Percentiles rank a stretch among this genome's conserved stretches.
Evolutionary conservation across 2,329 filamentous ascomycete genomes (phyloP).

Genomic region (Zymoseptoria crescenta): DNA sequence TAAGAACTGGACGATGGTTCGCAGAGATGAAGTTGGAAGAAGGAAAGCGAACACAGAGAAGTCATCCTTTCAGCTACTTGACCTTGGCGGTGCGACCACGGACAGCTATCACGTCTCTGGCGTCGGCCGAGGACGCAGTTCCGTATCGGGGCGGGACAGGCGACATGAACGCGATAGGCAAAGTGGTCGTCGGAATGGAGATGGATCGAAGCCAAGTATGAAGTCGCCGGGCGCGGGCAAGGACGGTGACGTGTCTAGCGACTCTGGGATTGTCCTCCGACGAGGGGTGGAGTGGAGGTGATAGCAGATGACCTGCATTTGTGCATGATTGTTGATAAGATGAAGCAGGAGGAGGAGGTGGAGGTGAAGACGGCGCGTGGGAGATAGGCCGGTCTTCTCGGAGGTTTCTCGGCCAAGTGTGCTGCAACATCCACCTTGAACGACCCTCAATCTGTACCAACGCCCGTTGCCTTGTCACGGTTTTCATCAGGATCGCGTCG

Average conservation of each 20-base stretch:
- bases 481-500: not conserved
- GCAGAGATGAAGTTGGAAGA: not conserved
- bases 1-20: not conserved
- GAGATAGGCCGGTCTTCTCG: not conserved
- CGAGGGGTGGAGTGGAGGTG: not conserved
- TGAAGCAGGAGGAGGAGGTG: constrained; percentile 19
- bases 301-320: not conserved
- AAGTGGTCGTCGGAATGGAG: not conserved
- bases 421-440: not conserved
- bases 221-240: not conserved
- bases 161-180: not conserved
- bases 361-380: constrained; percentile 1
- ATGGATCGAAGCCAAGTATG: not conserved
- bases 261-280: not conserved
- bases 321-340: not conserved
- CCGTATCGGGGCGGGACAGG: not conserved
- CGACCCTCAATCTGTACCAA: not conserved
- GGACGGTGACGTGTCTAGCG: not conserved
- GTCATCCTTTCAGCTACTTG: not conserved
- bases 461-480: no score
- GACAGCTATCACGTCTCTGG: not conserved
- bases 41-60: not conserved
- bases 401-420: not conserved
- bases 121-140: not conserved
- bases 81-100: not conserved